A percentile compares a stretch with the other conserved stretches of the same genome.
Evolutionary conservation across 1,284 basidiomycete species (phyloP).

Genomic region (Irpex sp.): DNA sequence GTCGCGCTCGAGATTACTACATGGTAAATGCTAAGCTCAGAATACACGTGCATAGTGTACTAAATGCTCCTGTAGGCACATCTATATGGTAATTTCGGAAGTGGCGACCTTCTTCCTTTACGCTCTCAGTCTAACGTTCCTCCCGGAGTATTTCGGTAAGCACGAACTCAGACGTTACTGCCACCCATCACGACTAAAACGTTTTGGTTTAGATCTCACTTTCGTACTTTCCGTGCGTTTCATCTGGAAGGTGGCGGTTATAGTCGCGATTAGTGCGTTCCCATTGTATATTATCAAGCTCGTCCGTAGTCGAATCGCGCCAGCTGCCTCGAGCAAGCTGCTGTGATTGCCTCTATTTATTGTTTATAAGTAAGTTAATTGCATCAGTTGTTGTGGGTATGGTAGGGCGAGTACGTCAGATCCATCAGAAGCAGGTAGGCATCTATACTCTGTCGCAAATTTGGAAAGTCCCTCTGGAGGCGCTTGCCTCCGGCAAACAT

Average conservation of each 20-base stretch:
- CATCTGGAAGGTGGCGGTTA: slow-evolving; percentile 94
- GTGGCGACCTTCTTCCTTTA: slow-evolving; percentile 89
- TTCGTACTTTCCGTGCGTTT: slow-evolving; percentile 91
- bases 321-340: slow-evolving; percentile 93
- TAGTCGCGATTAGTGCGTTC: slow-evolving; percentile 90
- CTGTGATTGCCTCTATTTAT: slow-evolving; percentile 36
- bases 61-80: slow-evolving; percentile 58
- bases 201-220: slow-evolving; percentile 63
- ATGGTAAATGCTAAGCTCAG: slow-evolving; percentile 54
- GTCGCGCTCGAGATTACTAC: slow-evolving; percentile 97
- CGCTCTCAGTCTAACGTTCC: slow-evolving; percentile 86
- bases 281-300: slow-evolving; percentile 92
- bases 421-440: no score
- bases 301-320: slow-evolving; percentile 83
- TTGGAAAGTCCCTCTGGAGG: no score
- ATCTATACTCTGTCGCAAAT: no score
- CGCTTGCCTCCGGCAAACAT: no score
- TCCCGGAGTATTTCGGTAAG: slow-evolving; percentile 97
- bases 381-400: not conserved
- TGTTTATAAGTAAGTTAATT: not conserved
- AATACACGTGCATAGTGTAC: not conserved
- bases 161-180: slow-evolving; percentile 11
- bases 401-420: no score
- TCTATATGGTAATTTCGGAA: slow-evolving; percentile 95
- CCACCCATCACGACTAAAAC: not conserved